Evolutionary conservation across 192 early-diverging fungal genomes (phyloP).

Genomic region (Entophlyctis luteolus): DNA sequence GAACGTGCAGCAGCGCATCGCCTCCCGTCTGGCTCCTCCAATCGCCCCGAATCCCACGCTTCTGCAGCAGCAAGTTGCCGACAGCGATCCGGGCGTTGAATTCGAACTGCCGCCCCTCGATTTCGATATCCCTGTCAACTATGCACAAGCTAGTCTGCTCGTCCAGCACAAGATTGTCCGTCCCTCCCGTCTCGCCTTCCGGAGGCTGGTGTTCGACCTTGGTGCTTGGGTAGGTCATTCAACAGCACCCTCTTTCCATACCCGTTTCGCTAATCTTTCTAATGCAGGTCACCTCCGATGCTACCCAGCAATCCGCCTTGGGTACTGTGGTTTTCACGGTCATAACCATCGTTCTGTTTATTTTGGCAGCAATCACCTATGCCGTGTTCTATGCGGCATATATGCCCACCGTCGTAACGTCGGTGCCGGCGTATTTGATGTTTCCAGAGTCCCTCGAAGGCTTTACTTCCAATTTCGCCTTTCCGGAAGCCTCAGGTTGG

Average conservation of each 20-base stretch:
- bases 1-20: constrained; percentile 18
- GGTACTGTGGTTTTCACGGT: constrained; percentile 33
- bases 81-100: not conserved
- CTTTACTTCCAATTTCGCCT: not conserved
- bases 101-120: constrained; percentile 12
- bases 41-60: not conserved
- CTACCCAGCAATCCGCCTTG: constrained; percentile 37
- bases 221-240: constrained; percentile 11
- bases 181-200: constrained; percentile 4
- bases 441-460: constrained; percentile 27
- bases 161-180: constrained; percentile 18
- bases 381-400: constrained; percentile 57
- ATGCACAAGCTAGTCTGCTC: constrained; percentile 8
- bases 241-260: not conserved
- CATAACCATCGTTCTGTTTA: constrained; percentile 27
- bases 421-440: constrained; percentile 55
- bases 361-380: constrained; percentile 40
- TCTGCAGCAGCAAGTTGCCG: too few species aligned
- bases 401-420: constrained; percentile 55
- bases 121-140: constrained; percentile 14
- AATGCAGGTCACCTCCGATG: constrained; percentile 29
- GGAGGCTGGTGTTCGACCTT: constrained; percentile 12
- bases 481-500: constrained; percentile 8
- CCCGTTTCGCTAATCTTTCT: not conserved
- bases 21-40: constrained; percentile 7